Percentiles rank a stretch among this genome's conserved stretches.
Evolutionary conservation across 2,329 filamentous ascomycete species (phyloP).

Genomic region (Nemania diffusa): DNA sequence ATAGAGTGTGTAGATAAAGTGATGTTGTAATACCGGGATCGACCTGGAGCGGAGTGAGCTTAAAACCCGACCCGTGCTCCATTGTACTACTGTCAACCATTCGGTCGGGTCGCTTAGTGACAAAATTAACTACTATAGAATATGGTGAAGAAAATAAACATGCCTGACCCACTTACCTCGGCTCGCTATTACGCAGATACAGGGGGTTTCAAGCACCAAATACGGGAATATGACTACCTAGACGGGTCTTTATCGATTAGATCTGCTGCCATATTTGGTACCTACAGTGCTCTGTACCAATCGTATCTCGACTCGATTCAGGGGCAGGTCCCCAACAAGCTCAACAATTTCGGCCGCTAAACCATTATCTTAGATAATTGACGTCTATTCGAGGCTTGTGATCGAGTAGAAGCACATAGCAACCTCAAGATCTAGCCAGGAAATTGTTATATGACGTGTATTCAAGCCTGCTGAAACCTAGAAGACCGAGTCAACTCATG

Average conservation of each 20-base stretch:
- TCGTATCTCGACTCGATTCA: conserved; percentile 12
- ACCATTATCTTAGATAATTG: not conserved
- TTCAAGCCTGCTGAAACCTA: not conserved
- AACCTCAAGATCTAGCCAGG: not conserved
- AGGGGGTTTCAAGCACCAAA: not conserved
- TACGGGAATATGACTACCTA: conserved; percentile 14
- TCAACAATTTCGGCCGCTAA: conserved; percentile 31
- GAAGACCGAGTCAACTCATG: not conserved
- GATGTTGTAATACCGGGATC: no score
- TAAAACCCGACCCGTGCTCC: no score
- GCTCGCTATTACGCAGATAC: not conserved
- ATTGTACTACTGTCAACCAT: no score
- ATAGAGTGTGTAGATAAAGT: no score
- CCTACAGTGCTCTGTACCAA: not conserved
- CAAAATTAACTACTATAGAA: no score
- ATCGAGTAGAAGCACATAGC: conserved; percentile 12
- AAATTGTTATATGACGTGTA: conserved; percentile 16
- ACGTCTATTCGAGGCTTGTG: conserved; percentile 22
- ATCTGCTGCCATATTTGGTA: conserved; percentile 9
- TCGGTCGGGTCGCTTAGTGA: no score
- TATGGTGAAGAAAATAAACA: no score
- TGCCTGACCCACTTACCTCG: conserved; percentile 28
- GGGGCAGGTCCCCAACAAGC: conserved; percentile 27
- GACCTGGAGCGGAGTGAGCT: no score
- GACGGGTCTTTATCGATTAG: conserved; percentile 32